These are phyloP conservation scores for Penicillium brasilianum DNA, from an alignment of 2,329 filamentous ascomycete species.

Conservation along the genomic window DNA sequence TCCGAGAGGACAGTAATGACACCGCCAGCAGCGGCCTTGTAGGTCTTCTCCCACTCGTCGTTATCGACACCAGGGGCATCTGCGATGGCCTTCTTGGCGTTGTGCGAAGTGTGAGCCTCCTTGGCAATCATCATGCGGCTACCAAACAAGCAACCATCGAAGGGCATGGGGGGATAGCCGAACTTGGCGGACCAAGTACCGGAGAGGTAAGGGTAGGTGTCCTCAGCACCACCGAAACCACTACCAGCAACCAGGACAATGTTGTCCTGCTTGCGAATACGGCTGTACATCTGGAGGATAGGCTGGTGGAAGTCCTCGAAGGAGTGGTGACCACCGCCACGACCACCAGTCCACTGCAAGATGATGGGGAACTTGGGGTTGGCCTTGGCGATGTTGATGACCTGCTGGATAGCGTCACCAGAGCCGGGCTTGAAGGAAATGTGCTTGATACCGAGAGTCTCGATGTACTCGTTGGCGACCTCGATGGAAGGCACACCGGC, in stretches of 20 bases:
- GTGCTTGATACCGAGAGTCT: conserved; percentile 89
- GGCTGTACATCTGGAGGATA: conserved; percentile 86
- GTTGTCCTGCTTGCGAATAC: conserved; percentile 83
- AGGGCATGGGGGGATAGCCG: conserved; percentile 90
- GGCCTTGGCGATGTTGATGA: conserved; percentile 92
- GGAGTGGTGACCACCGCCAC: conserved; percentile 92
- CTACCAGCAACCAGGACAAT: conserved; percentile 88
- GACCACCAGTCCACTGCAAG: conserved; percentile 92
- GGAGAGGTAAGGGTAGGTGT: conserved; percentile 90
- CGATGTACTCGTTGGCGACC: conserved; percentile 90
- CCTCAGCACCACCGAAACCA: conserved; percentile 87
- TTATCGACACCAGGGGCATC: conserved; percentile 84
- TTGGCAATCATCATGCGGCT: conserved; percentile 95
- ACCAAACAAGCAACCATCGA: conserved; percentile 88
- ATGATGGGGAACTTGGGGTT: conserved; percentile 92
- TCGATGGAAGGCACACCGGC: conserved; percentile 93
- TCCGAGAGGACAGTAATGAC: conserved; percentile 96
- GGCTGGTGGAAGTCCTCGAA: conserved; percentile 95
- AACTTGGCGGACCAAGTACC: conserved; percentile 86
- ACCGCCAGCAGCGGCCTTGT: conserved; percentile 87
- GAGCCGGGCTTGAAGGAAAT: conserved; percentile 95
- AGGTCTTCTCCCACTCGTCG: conserved; percentile 86
- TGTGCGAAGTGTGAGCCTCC: conserved; percentile 85
- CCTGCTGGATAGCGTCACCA: conserved; percentile 81
- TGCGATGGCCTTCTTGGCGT: conserved; percentile 87